phyloP scores from a whole-genome alignment of 2,329 filamentous ascomycete genomes.

The Fusarium musae region DNA sequence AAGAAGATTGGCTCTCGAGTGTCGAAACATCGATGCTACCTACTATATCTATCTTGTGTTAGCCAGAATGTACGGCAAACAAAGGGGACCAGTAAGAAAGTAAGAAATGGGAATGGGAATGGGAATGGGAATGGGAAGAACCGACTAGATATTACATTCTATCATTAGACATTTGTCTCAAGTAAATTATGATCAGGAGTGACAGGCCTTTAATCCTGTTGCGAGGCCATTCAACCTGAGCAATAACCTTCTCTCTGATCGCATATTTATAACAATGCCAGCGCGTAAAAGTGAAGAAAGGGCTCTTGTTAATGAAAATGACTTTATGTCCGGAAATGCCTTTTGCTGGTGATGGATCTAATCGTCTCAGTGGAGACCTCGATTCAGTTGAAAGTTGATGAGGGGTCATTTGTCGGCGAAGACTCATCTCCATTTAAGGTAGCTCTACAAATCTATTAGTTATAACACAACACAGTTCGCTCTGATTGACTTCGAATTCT shows the following conservation, averaged over 20 bases:
- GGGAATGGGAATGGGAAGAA: not conserved
- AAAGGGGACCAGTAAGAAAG: not conserved
- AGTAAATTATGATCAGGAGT: not conserved
- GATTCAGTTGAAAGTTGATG: not conserved
- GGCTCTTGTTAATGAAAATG: not conserved
- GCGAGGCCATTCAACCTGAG: not conserved
- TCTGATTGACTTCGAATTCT: fast-evolving
- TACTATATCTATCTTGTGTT: no score
- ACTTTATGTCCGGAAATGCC: not conserved
- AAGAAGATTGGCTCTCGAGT: not conserved
- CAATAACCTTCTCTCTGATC: not conserved
- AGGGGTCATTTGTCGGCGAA: conserved; percentile 11
- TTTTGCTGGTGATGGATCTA: not conserved
- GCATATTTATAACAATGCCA: not conserved
- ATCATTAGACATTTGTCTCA: fast-evolving
- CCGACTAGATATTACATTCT: no score
- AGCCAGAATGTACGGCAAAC: not conserved
- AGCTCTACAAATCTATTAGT: not conserved
- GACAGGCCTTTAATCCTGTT: not conserved
- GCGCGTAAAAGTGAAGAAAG: no score
- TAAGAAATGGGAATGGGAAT: not conserved
- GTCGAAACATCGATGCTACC: not conserved
- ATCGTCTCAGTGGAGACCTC: not conserved
- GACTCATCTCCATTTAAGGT: conserved; percentile 5
- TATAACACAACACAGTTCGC: not conserved